Base-by-base conservation (phyloP, 805 yeast genomes). In the Lipomyces sp. region DNA sequence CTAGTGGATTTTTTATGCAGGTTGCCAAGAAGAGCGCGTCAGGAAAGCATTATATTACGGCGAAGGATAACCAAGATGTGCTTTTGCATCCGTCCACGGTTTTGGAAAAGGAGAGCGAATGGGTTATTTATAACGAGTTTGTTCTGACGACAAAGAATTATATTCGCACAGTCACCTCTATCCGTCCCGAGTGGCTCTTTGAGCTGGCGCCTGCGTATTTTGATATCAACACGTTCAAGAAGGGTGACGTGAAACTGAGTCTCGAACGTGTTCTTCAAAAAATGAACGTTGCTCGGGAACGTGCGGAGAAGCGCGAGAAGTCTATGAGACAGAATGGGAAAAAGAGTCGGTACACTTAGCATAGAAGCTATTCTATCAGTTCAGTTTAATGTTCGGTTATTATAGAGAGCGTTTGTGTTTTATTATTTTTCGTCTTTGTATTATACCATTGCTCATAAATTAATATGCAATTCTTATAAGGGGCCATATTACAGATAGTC, bases 1-100 rank as follows among this genome's bases (percentile, higher is more conserved):
- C 87, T 3, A 79, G 87, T n/a, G 98, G 98, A 1, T 90, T 89
- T 68, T 93, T 93, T 74, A 90, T 93, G 98, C 98, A 93, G 73
- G 58, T 86, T 48, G 98, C 97, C 31, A 93, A 90, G 72, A 87
- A 86, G 74, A 81, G 79, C 37, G 57, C 67, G 28, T 65, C 66
- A 49, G 74, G 77, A 22, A 84, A 83, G 63, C 90, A 86, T n/a
- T 91, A 84, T 68, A 77, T 86, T 61, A 93, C 98, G 0, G 85
- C 90, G 44, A 89, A 89, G 70, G 98, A 93, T 69, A 89, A 90
- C 65, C 98, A 93, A 73, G 98, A 91, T 57, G 98, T 91, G 11
- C 71, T 89, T 62, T 76, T 93, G 41, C 98, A 93, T 67, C 98
- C 98, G 54, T 83, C 93, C 48, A 87, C 97, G 1, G 93, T 89